Conservation (phyloP, 2,329 filamentous ascomycete genomes). For the Hypoxylon sp. region DNA sequence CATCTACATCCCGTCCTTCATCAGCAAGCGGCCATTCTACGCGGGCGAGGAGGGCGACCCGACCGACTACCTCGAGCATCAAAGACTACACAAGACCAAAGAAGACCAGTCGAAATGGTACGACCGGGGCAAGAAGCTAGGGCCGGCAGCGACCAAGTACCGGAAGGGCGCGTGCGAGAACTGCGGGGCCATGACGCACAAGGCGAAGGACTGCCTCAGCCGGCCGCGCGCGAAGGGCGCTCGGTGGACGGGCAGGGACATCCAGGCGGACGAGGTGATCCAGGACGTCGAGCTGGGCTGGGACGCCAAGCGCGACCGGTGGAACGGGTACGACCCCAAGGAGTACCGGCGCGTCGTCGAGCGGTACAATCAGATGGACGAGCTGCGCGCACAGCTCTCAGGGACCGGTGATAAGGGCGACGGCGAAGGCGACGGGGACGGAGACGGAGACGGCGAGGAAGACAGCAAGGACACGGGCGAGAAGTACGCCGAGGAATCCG, state of each 20-base stretch:
- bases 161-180: constrained; percentile 99
- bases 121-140: constrained; percentile 83
- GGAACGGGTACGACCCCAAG: constrained; percentile 95
- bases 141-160: constrained; percentile 92
- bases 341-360: constrained; percentile 90
- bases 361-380: constrained; percentile 87
- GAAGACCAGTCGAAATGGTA: constrained; percentile 86
- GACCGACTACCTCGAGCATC: constrained; percentile 94
- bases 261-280: constrained; percentile 88
- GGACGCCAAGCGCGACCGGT: constrained; percentile 97
- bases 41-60: constrained; percentile 79
- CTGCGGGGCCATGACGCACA: constrained; percentile 96
- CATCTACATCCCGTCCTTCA: constrained; percentile 98
- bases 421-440: constrained; percentile 57
- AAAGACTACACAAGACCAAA: constrained; percentile 81
- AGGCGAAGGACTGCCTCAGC: constrained; percentile 90
- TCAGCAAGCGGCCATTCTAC: constrained; percentile 98
- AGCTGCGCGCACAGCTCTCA: constrained; percentile 65
- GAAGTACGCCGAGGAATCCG: constrained; percentile 91
- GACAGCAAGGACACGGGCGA: constrained; percentile 67
- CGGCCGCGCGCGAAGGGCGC: constrained; percentile 89
- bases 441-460: constrained; percentile 59
- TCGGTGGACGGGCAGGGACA: constrained; percentile 90
- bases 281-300: constrained; percentile 89
- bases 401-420: constrained; percentile 57